Conservation (phyloP, 345 rosid species). For the Dipteronia sinensis region DNA sequence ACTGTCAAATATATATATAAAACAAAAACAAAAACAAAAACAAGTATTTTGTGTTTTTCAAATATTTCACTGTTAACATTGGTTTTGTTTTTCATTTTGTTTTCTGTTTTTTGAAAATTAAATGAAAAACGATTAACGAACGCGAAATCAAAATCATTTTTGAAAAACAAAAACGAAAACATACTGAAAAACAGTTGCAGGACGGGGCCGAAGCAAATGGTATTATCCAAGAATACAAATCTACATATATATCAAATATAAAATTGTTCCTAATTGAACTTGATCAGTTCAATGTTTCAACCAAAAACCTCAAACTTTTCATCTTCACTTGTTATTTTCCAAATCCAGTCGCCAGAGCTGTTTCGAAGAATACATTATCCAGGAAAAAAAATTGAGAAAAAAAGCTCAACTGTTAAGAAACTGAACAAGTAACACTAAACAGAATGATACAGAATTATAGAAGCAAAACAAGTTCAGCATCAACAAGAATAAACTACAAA, state of each 20-base stretch:
- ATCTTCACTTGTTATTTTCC: background rate
- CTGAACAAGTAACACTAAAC: background rate
- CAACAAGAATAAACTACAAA: conserved; percentile 19
- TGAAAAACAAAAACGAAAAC: too few relatives aligned
- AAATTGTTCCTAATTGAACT: background rate
- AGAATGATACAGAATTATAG: background rate
- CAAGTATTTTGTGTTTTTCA: too few relatives aligned
- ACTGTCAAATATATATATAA: too few relatives aligned
- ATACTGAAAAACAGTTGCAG: too few relatives aligned
- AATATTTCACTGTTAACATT: too few relatives aligned
- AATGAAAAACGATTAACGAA: too few relatives aligned
- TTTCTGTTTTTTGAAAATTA: too few relatives aligned
- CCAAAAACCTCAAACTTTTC: background rate
- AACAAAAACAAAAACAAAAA: too few relatives aligned
- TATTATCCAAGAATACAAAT: too few relatives aligned
- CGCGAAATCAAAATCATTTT: too few relatives aligned
- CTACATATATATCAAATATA: too few relatives aligned
- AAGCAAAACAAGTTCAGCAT: background rate
- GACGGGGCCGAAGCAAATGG: background rate
- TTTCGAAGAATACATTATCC: conserved; percentile 2
- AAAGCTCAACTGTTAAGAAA: background rate
- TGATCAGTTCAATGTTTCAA: background rate
- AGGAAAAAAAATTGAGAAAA: background rate
- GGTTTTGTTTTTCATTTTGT: too few relatives aligned
- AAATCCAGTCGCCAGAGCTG: background rate